Base-by-base conservation (phyloP, 2,329 filamentous ascomycete genomes). In the Apiospora kogelbergensis region DNA sequence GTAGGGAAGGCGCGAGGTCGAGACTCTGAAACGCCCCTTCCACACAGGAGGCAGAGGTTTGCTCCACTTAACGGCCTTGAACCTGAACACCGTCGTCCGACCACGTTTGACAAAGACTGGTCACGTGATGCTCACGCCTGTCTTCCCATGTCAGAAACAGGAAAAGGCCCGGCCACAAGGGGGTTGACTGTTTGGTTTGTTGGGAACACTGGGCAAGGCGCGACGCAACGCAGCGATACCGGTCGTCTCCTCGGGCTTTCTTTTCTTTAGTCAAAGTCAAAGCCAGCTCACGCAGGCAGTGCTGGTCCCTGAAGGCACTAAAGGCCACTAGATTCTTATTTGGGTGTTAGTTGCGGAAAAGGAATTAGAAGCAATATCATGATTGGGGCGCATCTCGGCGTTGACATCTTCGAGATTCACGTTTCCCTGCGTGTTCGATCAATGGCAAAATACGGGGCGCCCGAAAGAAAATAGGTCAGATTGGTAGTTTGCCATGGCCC, bases 21-120 rank as follows among this genome's bases (percentile, higher is more conserved):
- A 30, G 53, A 60, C 30, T 60, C 53, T 60, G 53, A 60, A 60
- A 60, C 53, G 53, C 26, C 30, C 53, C 53, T 60, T 60, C 30
- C 53, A 13, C 30, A 60, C 53, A 60, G 53, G 53, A 60, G 53
- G 3, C 20, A 17, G 53, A 33, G 26, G 53, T 6, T 37, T n/a
- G 17, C 53, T 60, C 53, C 53, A 60, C 53, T 60, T 60, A 4
- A 60, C 13, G 53, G n/a, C 17, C 53, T 6, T 42, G 40, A n/a
- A 60, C 7, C 24, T 57, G 15, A 30, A 30, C 13, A 30, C 24
- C 26, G 26, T 60, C 48, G 53, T 60, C 53, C 20, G 53, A 60
- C 30, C 53, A 33, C 53, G 53, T 60, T 33, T 33, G 26, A 57
- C 48, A 33, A 53, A 33, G 33, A 15, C 26, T 9, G 26, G n/a